These are phyloP conservation scores for Selaginella moellendorffii DNA, from an alignment of 75 land plant species.

Conservation along the genomic window DNA sequence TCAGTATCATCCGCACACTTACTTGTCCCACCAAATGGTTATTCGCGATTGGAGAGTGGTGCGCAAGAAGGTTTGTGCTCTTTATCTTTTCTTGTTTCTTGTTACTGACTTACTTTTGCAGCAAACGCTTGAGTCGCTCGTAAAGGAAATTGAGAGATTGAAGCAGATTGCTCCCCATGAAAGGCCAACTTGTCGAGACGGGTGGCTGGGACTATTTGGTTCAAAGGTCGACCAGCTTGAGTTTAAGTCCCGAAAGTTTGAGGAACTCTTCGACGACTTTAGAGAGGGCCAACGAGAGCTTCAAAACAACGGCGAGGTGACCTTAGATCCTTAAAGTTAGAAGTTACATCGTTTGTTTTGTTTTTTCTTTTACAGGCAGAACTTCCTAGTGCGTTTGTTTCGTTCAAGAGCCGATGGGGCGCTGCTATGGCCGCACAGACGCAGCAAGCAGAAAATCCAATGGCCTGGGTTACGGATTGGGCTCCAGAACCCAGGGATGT, in stretches of 20 bases:
- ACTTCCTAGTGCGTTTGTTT: slow-evolving; percentile 62
- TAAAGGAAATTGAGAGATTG: not conserved
- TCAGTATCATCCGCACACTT: slow-evolving; percentile 53
- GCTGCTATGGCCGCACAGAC: slow-evolving; percentile 61
- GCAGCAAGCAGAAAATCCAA: slow-evolving; percentile 48
- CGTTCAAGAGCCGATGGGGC: slow-evolving; percentile 53
- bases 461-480: slow-evolving; percentile 52
- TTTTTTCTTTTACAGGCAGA: slow-evolving; percentile 20
- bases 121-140: not conserved
- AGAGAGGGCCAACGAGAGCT: not conserved
- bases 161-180: not conserved
- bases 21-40: slow-evolving; percentile 78
- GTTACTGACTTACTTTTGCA: not conserved
- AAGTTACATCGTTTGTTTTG: too few species aligned
- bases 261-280: not conserved
- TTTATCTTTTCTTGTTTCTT: too few species aligned
- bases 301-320: not conserved
- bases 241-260: not conserved
- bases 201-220: not conserved
- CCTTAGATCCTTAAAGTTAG: too few species aligned
- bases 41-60: slow-evolving; percentile 38
- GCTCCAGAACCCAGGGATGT: slow-evolving; percentile 90
- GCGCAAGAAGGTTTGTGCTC: slow-evolving; percentile 2
- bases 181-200: not conserved
- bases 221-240: not conserved